Evolutionary conservation across 176 grass and related monocot species (phyloP).

Genomic region (Musa itinerans): DNA sequence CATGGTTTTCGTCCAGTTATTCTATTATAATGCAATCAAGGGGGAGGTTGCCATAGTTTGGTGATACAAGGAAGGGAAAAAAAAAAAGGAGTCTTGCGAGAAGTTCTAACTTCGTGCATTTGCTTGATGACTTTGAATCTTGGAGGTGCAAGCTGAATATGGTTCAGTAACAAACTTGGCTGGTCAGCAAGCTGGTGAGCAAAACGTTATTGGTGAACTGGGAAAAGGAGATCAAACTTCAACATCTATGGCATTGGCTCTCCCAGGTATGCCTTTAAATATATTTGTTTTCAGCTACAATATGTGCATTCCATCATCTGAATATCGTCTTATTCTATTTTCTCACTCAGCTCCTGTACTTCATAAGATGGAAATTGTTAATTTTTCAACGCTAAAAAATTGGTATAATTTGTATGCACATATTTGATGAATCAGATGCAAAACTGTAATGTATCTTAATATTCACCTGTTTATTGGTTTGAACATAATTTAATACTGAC

Average conservation of each 20-base stretch:
- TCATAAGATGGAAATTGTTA: neutral
- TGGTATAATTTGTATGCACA: neutral
- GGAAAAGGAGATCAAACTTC: slow-evolving; percentile 25
- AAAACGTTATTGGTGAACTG: slow-evolving; percentile 14
- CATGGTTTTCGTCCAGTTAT: too few relatives aligned
- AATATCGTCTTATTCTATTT: too few relatives aligned
- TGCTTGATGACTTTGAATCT: neutral
- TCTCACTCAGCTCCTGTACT: too few relatives aligned
- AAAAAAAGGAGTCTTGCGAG: too few relatives aligned
- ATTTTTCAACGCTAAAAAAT: neutral
- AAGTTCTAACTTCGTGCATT: neutral
- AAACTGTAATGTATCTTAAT: neutral
- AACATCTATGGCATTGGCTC: slow-evolving; percentile 31
- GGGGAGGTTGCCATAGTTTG: too few relatives aligned
- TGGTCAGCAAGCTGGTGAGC: slow-evolving; percentile 28
- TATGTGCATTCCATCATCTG: too few relatives aligned
- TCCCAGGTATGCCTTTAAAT: slow-evolving; percentile 40
- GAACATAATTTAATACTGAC: neutral
- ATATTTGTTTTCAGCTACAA: slow-evolving; percentile 3
- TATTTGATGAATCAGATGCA: neutral
- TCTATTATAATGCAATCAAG: too few relatives aligned
- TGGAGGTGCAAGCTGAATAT: slow-evolving; percentile 70
- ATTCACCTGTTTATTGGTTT: neutral
- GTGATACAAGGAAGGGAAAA: too few relatives aligned
- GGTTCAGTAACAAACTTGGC: slow-evolving; percentile 49